These are phyloP conservation scores for Fusarium burgessii DNA, from an alignment of 2,329 filamentous ascomycete genomes.

Conservation along the genomic window DNA sequence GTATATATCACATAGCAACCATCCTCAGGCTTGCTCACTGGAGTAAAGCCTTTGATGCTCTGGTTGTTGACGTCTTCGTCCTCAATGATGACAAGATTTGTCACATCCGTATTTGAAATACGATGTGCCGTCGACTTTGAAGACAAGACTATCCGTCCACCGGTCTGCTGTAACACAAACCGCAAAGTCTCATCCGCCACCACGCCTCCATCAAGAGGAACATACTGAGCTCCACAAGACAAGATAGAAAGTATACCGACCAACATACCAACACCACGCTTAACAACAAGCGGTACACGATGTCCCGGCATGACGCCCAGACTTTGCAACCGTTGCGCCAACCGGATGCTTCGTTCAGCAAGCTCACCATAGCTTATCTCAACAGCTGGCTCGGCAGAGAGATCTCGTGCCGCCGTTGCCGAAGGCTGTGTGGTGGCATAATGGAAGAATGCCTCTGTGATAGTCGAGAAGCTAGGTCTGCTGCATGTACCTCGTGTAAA, in stretches of 20 bases:
- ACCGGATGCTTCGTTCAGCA: constrained; percentile 49
- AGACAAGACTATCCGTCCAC: constrained; percentile 59
- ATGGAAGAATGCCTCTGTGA: constrained; percentile 54
- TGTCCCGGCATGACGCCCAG: constrained; percentile 59
- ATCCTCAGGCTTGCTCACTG: constrained; percentile 36
- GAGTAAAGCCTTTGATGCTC: neutral
- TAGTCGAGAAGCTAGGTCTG: constrained; percentile 46
- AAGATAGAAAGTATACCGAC: constrained; percentile 67
- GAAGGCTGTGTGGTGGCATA: constrained; percentile 54
- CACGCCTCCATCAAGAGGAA: constrained; percentile 68
- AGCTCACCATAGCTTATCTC: constrained; percentile 61
- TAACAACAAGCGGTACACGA: constrained; percentile 66
- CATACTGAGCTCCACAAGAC: constrained; percentile 68
- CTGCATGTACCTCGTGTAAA: constrained; percentile 38
- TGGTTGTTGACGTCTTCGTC: constrained; percentile 14
- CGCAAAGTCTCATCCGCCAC: constrained; percentile 61
- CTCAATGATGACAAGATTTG: constrained; percentile 48
- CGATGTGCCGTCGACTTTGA: constrained; percentile 53
- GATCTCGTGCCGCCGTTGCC: constrained; percentile 54
- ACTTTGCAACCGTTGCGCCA: constrained; percentile 55
- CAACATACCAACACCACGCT: constrained; percentile 67
- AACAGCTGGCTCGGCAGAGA: constrained; percentile 46
- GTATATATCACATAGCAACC: constrained; percentile 67
- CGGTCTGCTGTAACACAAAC: constrained; percentile 62
- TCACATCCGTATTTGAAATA: constrained; percentile 30